These are phyloP conservation scores for Tolypocladium nubicola DNA, from an alignment of 2,329 filamentous ascomycete species.

Conservation along the genomic window DNA sequence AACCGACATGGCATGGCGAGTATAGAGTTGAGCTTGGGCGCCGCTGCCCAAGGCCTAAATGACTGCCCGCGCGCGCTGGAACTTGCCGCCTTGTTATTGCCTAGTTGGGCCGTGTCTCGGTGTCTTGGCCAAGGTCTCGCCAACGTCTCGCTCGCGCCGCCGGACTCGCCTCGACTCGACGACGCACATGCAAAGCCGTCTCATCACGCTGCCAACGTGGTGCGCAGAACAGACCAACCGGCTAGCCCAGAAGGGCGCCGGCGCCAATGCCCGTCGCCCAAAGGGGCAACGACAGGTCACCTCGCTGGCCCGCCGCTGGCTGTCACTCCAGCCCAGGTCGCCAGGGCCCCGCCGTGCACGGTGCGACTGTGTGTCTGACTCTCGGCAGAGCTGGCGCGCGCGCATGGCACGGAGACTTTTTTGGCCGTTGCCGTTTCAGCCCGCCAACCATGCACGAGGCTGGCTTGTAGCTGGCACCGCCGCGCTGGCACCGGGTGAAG, in stretches of 20 bases:
- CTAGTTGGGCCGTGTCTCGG: background rate
- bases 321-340: background rate
- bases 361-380: too few species aligned
- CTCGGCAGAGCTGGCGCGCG: background rate
- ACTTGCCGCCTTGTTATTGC: background rate
- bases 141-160: too few species aligned
- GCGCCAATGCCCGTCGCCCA: background rate
- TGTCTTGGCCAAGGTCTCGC: too few species aligned
- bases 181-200: background rate
- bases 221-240: background rate
- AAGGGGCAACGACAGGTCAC: background rate
- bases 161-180: too few species aligned
- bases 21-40: background rate
- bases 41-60: background rate
- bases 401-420: background rate
- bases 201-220: background rate
- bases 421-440: background rate
- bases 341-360: background rate
- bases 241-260: background rate
- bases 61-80: background rate
- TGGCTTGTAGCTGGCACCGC: background rate
- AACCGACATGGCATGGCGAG: background rate
- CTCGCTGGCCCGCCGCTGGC: background rate
- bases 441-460: too few species aligned
- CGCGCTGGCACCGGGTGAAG: background rate